Conservation (phyloP, 1,284 basidiomycete genomes). For the Coniferiporia sulphurascens region DNA sequence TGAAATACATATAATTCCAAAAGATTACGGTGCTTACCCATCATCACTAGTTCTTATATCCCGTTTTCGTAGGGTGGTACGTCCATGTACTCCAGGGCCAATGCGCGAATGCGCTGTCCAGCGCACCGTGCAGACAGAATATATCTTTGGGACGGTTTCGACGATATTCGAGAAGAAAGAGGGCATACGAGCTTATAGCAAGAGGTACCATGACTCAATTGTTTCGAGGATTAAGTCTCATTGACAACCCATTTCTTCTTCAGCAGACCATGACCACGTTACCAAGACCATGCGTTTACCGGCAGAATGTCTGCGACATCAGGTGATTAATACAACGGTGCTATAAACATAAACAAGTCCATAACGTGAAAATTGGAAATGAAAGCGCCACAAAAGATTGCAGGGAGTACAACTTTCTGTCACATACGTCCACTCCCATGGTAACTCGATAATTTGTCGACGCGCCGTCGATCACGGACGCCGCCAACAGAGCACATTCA, state of each 20-base stretch:
- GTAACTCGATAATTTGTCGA: not conserved
- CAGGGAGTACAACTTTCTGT: not conserved
- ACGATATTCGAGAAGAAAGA: too few relatives aligned
- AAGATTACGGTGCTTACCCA: not conserved
- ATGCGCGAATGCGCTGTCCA: too few relatives aligned
- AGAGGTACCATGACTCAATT: too few relatives aligned
- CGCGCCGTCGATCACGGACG: not conserved
- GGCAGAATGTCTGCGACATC: not conserved
- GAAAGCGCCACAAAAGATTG: not conserved
- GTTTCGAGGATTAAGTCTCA: too few relatives aligned
- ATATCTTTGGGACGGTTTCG: too few relatives aligned
- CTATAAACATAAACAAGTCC: not conserved
- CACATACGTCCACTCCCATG: slow-evolving; percentile 16
- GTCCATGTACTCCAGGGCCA: not conserved
- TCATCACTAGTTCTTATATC: not conserved
- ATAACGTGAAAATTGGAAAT: not conserved
- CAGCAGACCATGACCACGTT: not conserved
- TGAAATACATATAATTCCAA: not conserved
- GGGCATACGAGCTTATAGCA: too few relatives aligned
- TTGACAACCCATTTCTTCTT: not conserved
- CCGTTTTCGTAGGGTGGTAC: not conserved
- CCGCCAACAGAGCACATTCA: not conserved
- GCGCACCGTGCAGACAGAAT: too few relatives aligned
- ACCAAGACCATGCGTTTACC: not conserved
- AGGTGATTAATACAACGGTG: not conserved